A percentile compares a stretch with the other conserved stretches of the same genome.
These are phyloP conservation scores for Diversispora epigaea DNA, from an alignment of 192 early-diverging fungal species.

Conservation along the genomic window DNA sequence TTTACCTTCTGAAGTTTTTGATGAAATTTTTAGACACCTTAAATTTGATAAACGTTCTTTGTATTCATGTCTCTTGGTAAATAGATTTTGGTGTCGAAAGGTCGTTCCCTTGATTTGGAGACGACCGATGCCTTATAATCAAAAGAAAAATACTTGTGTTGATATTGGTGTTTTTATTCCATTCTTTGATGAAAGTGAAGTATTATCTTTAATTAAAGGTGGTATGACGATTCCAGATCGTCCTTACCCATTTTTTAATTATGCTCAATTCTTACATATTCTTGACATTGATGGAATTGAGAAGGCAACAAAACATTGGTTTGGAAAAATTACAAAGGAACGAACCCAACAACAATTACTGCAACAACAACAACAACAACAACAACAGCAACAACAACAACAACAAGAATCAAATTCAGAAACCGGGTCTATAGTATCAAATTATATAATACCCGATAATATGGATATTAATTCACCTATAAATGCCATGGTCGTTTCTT, in stretches of 20 bases:
- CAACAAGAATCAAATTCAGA: neutral
- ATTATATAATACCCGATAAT: too few species aligned
- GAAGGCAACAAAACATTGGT: neutral
- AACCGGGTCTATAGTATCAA: too few species aligned
- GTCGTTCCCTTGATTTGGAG: constrained; percentile 2
- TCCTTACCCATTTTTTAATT: constrained; percentile 1
- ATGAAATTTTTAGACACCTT: constrained; percentile 10
- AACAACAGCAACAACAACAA: neutral
- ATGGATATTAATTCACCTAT: too few species aligned
- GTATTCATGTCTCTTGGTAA: constrained; percentile 8
- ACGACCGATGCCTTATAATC: constrained; percentile 11
- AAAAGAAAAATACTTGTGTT: neutral
- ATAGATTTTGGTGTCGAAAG: neutral
- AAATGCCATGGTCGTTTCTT: constrained; percentile 1
- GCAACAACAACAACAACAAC: neutral
- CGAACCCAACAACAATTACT: neutral
- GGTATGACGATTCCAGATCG: neutral
- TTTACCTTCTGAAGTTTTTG: constrained; percentile 13
- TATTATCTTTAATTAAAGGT: neutral
- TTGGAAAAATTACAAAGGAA: neutral
- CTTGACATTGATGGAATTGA: constrained; percentile 5
- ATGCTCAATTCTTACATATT: neutral
- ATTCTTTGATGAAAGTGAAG: neutral
- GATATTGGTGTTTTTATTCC: neutral
- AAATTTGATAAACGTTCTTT: constrained; percentile 2